Evolutionary conservation across 2,329 filamentous ascomycete species (phyloP).

Genomic region (Pseudovirgaria hyperparasitica): DNA sequence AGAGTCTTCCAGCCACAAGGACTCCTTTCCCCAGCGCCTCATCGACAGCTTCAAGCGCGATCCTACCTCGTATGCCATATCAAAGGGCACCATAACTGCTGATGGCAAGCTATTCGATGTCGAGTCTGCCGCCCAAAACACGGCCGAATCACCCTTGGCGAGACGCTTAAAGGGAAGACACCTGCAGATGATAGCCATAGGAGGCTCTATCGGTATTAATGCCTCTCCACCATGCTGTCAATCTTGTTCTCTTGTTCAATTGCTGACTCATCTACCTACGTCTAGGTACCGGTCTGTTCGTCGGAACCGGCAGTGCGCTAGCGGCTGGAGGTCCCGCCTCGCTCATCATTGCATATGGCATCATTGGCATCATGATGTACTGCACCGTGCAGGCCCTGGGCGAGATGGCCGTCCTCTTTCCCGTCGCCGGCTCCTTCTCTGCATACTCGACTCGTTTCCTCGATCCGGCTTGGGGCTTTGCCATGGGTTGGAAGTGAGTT

Average conservation of each 20-base stretch:
- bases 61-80: slow-evolving; percentile 31
- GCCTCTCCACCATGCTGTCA: neutral
- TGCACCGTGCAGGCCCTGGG: slow-evolving; percentile 85
- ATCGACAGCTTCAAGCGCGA: slow-evolving; percentile 27
- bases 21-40: slow-evolving; percentile 27
- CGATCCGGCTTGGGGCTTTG: slow-evolving; percentile 88
- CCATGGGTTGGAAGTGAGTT: slow-evolving; percentile 73
- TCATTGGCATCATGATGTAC: slow-evolving; percentile 80
- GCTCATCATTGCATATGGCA: slow-evolving; percentile 25
- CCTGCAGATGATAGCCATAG: slow-evolving; percentile 95
- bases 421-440: slow-evolving; percentile 83
- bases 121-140: slow-evolving; percentile 47
- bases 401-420: slow-evolving; percentile 82
- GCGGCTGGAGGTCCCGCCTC: slow-evolving; percentile 25
- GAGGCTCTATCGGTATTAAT: slow-evolving; percentile 57
- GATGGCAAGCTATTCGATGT: slow-evolving; percentile 49
- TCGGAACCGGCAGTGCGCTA: slow-evolving; percentile 48
- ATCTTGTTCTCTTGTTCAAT: slow-evolving; percentile 2
- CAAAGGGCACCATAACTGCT: slow-evolving; percentile 32
- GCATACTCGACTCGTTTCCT: slow-evolving; percentile 86
- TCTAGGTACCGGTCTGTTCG: slow-evolving; percentile 55
- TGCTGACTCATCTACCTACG: slow-evolving; percentile 2
- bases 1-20: slow-evolving; percentile 19
- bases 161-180: slow-evolving; percentile 46
- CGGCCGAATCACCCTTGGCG: slow-evolving; percentile 61